Evolutionary conservation across 148 eudicot genomes (phyloP), one percentile per base, ranked within the genome.

Genomic region (Rhododendron williamsianum): DNA sequence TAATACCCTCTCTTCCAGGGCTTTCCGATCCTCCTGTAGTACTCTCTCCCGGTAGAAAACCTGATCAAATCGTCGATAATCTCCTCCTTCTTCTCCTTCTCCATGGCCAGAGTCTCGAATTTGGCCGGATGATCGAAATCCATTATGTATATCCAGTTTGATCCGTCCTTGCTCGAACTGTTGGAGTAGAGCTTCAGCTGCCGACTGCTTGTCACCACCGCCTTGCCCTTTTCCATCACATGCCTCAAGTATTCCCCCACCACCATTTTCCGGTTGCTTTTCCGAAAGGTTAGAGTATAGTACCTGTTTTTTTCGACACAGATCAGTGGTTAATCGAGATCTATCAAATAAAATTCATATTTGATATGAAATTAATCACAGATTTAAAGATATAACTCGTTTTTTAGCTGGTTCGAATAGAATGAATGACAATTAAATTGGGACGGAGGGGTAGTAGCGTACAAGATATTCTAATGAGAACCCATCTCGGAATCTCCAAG

Each of bases 1-100:
- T 0, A 30, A 78, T 93, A 93, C 21, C 95, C 94, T 1, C 95
- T 87, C 67, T 93, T 92, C 95, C 95, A 92, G 0, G 94, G 85
- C 84, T 84, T 92, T 1, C 95, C 95, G 19, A 93, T 91, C 76
- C 76, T 65, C 1, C 74, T 25, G 78, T 93, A 93, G 71, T 78
- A 92, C 2, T 90, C 94, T 33, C 90, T 83, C 36, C 90, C 88
- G 16, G 88, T 87, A 35, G 76, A 71, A 71, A 93, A 93, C 6
- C 84, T 81, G 9, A 78, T n/a, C 63, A 93, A 80, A 85, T 93
- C 95, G 9, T 89, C 88, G 0, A 92, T 84, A 79, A 93, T 91
- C 0, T 85, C 88, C 23, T 76, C 10, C 86, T 93, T 93, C 81
- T 83, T 91, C 4, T 38, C 41, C 0, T 86, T 78, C 33, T 87